Evolutionary conservation across 768 basidiomycete genomes (phyloP), one percentile per base, ranked within the genome.

Genomic region (Coprinopsis strossmayeri): DNA sequence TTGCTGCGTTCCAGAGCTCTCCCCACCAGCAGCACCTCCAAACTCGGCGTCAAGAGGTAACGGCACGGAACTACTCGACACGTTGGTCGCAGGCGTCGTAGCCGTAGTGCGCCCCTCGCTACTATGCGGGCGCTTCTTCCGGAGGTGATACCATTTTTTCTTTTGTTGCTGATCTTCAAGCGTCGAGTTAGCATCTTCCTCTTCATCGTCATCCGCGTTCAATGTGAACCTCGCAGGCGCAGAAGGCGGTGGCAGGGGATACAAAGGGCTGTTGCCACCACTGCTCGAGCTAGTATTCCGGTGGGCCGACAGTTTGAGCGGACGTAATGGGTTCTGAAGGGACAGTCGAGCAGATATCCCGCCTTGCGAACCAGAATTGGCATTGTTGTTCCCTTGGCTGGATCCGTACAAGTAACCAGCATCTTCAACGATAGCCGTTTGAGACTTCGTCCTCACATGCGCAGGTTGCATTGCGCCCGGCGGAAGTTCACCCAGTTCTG

Each of bases 371-470:
- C 38, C 52, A 54, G 57, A 42, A 49, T 49, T 52, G 45, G 38
- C 34, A 50, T 50, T n/a, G 47, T 32, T 10, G 52, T 35, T 18
- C 18, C 48, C 23, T 44, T 47, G 47, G 15, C 45, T 30, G 17
- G 46, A 43, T 24, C 15, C 43, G 37, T 50, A 53, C 58, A 60
- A 56, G 53, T 63, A 62, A 41, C 65, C 65, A 3, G 72, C 75
- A 53, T 84, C 72, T 50, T 91, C 87, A n/a, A 92, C 80, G 50
- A 92, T 79, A 1, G 90, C 90, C 2, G 83, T 84, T 61, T 92
- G 90, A 26, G 88, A 91, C 67, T 82, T 81, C 17, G 82, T 88
- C 39, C 90, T 79, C 27, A 77, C 68, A 60, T 87, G 86, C 15
- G 72, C 66, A 10, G 84, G 81, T 34, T 77, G 70, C 76, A 81